Evolutionary conservation across 2,329 filamentous ascomycete species (phyloP), one percentile per base, ranked within the genome.

Genomic region (Exophiala xenobiotica): DNA sequence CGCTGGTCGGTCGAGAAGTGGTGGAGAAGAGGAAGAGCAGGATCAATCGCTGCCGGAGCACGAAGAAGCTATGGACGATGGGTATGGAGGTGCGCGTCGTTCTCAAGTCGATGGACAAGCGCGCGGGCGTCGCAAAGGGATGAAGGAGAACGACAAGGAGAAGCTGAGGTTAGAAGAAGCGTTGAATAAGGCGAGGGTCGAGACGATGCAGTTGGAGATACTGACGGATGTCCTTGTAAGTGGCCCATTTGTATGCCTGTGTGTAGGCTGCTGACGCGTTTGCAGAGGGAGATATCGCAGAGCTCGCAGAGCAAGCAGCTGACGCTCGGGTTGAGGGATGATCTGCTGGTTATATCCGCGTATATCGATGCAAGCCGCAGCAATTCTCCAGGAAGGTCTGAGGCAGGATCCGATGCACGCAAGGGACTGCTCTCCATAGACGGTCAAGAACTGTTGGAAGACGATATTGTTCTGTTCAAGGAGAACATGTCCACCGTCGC

Each of bases 131-230:
- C n/a, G n/a, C n/a, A n/a, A n/a, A 42, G 9, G 24, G 26, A n/a
- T 14, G 29, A 29, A 19, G 11, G 14, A 18, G 9, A 20, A 6
- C 12, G 20, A 18, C 29, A 48, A n/a, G 7, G 26, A 27, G 31
- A 35, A 24, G 24, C 16, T 11, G 6, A 26, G n/a, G 8, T 22
- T 57, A 4, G 42, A 52, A 24, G 38, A 53, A 11, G 4, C 40
- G 6, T 18, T 57, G 9, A 23, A 37, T 14, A 27, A 49, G 6
- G 14, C 20, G 31, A 44, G 55, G 35, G 38, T 50, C 19, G n/a
- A 11, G 8, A 46, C 18, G 26, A 29, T 65, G 14, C 67, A 63
- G 33, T 61, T 72, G 33, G 61, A 68, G n/a, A 59, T 71, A n/a
- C 56, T 74, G 29, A 27, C 29, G 11, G 40, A 43, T n/a, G 14